phyloP scores from a whole-genome alignment of 768 basidiomycete species.

The Mycena alexandri region DNA sequence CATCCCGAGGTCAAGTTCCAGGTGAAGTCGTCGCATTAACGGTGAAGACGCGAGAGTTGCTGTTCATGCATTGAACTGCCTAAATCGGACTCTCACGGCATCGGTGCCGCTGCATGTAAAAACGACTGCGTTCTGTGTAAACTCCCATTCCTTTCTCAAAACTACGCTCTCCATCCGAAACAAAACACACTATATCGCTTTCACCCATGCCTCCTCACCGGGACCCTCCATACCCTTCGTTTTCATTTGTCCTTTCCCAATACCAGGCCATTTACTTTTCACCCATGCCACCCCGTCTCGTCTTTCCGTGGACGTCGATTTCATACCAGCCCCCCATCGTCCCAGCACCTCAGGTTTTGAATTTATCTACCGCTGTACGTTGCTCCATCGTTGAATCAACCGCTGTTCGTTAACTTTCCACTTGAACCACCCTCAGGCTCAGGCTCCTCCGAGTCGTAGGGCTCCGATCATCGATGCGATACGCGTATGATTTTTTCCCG shows the following conservation, averaged over 20 bases:
- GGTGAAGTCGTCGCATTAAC: too few species aligned
- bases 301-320: not conserved
- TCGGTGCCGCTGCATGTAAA: conserved; percentile 13
- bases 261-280: not conserved
- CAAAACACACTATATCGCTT: not conserved
- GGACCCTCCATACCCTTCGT: conserved; percentile 3
- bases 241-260: conserved; percentile 4
- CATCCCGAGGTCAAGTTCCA: too few species aligned
- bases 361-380: not conserved
- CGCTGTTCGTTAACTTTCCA: not conserved
- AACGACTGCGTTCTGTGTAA: not conserved
- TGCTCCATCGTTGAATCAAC: not conserved
- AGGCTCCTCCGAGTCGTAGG: not conserved
- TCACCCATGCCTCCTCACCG: not conserved
- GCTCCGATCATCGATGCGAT: not conserved
- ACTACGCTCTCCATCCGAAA: not conserved
- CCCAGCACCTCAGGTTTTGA: not conserved
- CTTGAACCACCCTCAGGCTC: not conserved
- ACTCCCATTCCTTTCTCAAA: not conserved
- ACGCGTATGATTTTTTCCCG: not conserved
- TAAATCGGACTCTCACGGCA: conserved; percentile 24
- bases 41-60: too few species aligned
- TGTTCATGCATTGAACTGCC: not conserved
- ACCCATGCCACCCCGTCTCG: not conserved
- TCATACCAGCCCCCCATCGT: not conserved